These are phyloP conservation scores for Macrophomina tecta DNA, from an alignment of 2,329 filamentous ascomycete species.

Conservation along the genomic window DNA sequence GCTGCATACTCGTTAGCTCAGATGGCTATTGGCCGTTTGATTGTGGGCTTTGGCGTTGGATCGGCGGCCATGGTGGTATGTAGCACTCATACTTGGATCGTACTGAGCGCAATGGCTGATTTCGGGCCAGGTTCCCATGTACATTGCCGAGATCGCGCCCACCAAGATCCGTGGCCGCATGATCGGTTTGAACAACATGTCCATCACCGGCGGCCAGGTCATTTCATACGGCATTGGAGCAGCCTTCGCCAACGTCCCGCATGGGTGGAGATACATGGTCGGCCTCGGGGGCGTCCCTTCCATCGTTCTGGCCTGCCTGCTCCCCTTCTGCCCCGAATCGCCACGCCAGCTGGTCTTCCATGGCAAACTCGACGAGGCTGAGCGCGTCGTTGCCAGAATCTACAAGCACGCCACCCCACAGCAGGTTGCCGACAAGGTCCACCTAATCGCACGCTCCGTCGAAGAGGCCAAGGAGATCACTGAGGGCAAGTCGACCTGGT, in stretches of 20 bases:
- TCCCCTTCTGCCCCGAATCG: slow-evolving; percentile 57
- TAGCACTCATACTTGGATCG: slow-evolving; percentile 28
- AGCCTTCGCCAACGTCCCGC: slow-evolving; percentile 42
- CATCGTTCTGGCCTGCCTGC: slow-evolving; percentile 51
- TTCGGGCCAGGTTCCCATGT: slow-evolving; percentile 40
- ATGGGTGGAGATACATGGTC: slow-evolving; percentile 61
- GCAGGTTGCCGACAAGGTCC: slow-evolving; percentile 54
- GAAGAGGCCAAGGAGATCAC: slow-evolving; percentile 49
- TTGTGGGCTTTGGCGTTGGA: slow-evolving; percentile 59
- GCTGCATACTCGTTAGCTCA: slow-evolving; percentile 48
- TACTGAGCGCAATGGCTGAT: not conserved
- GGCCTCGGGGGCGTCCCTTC: slow-evolving; percentile 56
- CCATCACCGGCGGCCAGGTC: slow-evolving; percentile 40
- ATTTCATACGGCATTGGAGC: slow-evolving; percentile 40
- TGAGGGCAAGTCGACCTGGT: slow-evolving; percentile 48
- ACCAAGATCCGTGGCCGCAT: slow-evolving; percentile 57
- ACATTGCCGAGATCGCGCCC: slow-evolving; percentile 59
- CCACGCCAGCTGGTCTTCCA: slow-evolving; percentile 56
- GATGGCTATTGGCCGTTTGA: slow-evolving; percentile 53
- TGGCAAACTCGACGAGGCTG: slow-evolving; percentile 48
- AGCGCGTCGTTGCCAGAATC: slow-evolving; percentile 46
- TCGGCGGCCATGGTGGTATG: slow-evolving; percentile 53
- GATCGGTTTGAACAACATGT: slow-evolving; percentile 58
- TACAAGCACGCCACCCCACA: slow-evolving; percentile 51
- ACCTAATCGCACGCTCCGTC: slow-evolving; percentile 48